Evolutionary conservation across 805 yeast genomes (phyloP).

Genomic region (Candida saitoana): DNA sequence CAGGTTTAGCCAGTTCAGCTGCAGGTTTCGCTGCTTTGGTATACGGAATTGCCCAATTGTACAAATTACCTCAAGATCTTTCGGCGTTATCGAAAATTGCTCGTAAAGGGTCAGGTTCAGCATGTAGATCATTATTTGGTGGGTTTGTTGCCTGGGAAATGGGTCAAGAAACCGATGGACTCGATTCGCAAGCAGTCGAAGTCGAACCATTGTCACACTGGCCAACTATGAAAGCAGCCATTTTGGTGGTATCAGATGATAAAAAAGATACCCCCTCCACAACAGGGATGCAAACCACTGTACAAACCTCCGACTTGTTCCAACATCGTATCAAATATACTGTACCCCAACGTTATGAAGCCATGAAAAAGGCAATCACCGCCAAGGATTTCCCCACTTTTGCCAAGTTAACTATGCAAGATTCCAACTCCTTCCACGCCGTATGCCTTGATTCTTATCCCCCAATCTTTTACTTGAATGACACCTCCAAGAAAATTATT

Average conservation of each 20-base stretch:
- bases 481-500: slow-evolving; percentile 79
- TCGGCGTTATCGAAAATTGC: slow-evolving; percentile 91
- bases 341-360: slow-evolving; percentile 80
- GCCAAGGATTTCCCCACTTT: slow-evolving; percentile 73
- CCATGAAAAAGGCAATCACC: slow-evolving; percentile 74
- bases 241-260: slow-evolving; percentile 86
- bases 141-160: slow-evolving; percentile 99
- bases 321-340: slow-evolving; percentile 71
- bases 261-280: slow-evolving; percentile 95
- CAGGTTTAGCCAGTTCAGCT: slow-evolving; percentile 96
- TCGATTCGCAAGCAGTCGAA: slow-evolving; percentile 91
- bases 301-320: slow-evolving; percentile 82
- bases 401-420: slow-evolving; percentile 91
- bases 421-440: slow-evolving; percentile 96
- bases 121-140: slow-evolving; percentile 94
- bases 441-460: slow-evolving; percentile 95
- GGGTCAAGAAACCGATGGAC: slow-evolving; percentile 76
- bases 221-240: slow-evolving; percentile 90
- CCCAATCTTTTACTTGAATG: slow-evolving; percentile 92
- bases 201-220: slow-evolving; percentile 81
- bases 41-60: slow-evolving; percentile 79
- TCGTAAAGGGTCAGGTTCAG: slow-evolving; percentile 97
- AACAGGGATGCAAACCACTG: slow-evolving; percentile 95
- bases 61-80: slow-evolving; percentile 75
- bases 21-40: slow-evolving; percentile 98